These are phyloP conservation scores for Aspergillus quadrilineatus DNA, from an alignment of 2,329 filamentous ascomycete species.

Conservation along the genomic window DNA sequence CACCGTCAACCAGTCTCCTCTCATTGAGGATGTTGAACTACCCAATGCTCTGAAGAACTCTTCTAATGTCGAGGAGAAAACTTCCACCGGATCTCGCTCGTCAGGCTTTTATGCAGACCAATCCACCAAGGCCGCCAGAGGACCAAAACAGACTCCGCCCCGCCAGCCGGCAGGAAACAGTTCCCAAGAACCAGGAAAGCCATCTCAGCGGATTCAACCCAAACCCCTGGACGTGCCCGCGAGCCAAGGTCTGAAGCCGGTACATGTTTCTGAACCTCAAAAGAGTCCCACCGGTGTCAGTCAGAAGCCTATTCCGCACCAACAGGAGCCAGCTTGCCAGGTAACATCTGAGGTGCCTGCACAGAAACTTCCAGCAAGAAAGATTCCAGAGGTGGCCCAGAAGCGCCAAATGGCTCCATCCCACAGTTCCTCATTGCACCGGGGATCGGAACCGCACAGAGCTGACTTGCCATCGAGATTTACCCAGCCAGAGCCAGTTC, in stretches of 20 bases:
- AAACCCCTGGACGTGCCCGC: slow-evolving; percentile 4
- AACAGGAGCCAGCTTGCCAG: not conserved
- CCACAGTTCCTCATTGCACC: not conserved
- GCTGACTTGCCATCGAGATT: not conserved
- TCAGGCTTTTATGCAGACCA: slow-evolving; percentile 31
- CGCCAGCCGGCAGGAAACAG: slow-evolving; percentile 11
- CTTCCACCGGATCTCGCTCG: slow-evolving; percentile 23
- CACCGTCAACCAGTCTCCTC: slow-evolving; percentile 46
- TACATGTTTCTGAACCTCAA: not conserved
- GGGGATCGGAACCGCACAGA: not conserved
- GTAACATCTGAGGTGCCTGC: not conserved
- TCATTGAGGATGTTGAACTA: slow-evolving; percentile 35
- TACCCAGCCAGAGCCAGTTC: slow-evolving; percentile 2
- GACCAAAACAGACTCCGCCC: slow-evolving; percentile 23
- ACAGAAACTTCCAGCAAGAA: slow-evolving; percentile 1
- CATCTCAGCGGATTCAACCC: slow-evolving; percentile 1
- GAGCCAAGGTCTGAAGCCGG: not conserved
- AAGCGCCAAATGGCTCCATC: not conserved
- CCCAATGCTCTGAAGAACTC: slow-evolving; percentile 14
- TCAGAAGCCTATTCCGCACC: slow-evolving; percentile 3
- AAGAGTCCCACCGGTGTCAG: not conserved
- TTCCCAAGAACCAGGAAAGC: slow-evolving; percentile 4
- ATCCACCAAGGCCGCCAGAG: slow-evolving; percentile 22
- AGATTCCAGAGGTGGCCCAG: not conserved
- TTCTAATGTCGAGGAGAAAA: slow-evolving; percentile 20